Base-by-base conservation (phyloP, 192 early-diverging fungal genomes). In the Kickxella alabastrina region DNA sequence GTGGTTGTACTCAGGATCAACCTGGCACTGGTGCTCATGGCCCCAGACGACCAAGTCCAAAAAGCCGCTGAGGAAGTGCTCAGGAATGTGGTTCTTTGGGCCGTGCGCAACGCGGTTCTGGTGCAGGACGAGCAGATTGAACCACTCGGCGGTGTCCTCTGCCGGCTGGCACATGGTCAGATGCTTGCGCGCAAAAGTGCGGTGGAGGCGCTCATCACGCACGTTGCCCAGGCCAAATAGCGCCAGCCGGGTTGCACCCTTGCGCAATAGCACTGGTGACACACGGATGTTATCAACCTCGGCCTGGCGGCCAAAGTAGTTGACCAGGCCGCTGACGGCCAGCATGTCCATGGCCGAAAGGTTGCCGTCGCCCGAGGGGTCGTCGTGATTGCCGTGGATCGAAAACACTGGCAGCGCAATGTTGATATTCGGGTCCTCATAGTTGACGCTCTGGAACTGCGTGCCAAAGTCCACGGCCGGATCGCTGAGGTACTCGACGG, bases 341-440 rank as follows among this genome's bases (percentile, higher is more conserved):
- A 98, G 75, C 26, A 92, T 53, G 57, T 96, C 90, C 41, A 96
- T 77, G 0, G 92, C 91, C 38, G 86, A 88, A 19, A 93, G 59
- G 54, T 85, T 85, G 29, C 89, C 89, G 35, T 89, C 83, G 14
- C 92, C 93, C 10, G 84, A 79, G 14, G 95, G 95, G 64, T 95
- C 92, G 53, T 98, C 95, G 56, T 98, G 95, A 71, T 98, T 98
- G 0, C 95, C 95, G 61, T 98, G 95, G 43, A 98, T 98, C 0
- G 92, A 88, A 57, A 96, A 98, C 0, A 98, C 82, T 0, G 95
- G 95, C 13, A 92, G 80, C 5, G 79, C 54, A 6, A 95, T 75
- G 52, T 95, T 95, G 10, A 85, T 57, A 54, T 98, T 93, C 3
- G 89, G 85, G 47, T 95, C 91, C 53, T 83, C 77, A 66, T 90